Percentiles rank a stretch among this genome's conserved stretches.
Conservation (phyloP, 2,329 filamentous ascomycete genomes). For the Botrytis porri region DNA sequence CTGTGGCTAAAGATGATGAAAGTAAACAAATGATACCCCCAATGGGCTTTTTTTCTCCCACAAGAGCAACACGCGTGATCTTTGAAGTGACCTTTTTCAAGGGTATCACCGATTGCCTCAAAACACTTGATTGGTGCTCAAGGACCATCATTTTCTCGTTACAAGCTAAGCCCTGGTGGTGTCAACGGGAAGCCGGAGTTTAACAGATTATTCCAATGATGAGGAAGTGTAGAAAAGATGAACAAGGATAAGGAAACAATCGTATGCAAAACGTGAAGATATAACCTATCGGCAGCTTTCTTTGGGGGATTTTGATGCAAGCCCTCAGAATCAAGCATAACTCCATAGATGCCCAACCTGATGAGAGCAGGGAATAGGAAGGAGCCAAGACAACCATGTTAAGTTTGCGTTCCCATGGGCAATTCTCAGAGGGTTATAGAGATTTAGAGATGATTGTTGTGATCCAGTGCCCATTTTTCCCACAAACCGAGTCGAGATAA, state of each 20-base stretch:
- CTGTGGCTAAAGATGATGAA: not conserved
- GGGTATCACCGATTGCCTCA: constrained; percentile 31
- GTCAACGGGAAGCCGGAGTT: constrained; percentile 25
- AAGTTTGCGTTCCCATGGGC: constrained; percentile 7
- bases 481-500: not conserved
- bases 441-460: constrained; percentile 2
- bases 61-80: constrained; percentile 26
- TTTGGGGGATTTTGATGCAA: constrained; percentile 19
- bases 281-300: constrained; percentile 30
- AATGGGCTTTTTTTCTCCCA: not conserved
- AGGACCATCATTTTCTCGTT: constrained; percentile 22
- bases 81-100: constrained; percentile 18
- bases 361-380: constrained; percentile 15
- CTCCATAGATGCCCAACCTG: constrained; percentile 31
- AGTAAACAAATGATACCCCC: constrained; percentile 7
- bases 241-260: constrained; percentile 28
- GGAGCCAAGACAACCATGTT: constrained; percentile 17
- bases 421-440: not conserved
- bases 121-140: constrained; percentile 32
- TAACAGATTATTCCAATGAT: constrained; percentile 20
- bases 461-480: constrained; percentile 4
- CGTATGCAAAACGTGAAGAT: constrained; percentile 28
- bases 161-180: constrained; percentile 24
- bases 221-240: constrained; percentile 22
- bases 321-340: constrained; percentile 18